Base-by-base conservation (phyloP, 345 rosid species). In the Euphorbia tirucalli region DNA sequence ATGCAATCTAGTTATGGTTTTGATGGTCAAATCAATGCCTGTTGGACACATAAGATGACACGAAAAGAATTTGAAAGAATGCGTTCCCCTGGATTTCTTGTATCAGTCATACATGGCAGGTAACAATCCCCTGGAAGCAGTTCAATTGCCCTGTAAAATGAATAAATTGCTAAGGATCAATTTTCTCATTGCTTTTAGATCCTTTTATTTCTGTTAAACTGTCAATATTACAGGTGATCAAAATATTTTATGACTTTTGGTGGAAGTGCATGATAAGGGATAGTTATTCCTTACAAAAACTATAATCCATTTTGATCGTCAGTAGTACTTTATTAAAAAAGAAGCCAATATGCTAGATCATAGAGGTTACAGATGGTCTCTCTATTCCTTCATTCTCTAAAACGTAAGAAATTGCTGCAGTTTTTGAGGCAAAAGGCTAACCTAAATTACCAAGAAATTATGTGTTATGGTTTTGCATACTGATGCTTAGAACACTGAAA, bases 91-190 rank as follows among this genome's bases (percentile, higher is more conserved):
- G 96, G 89, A 74, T 93, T 92, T 82, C 99, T 88, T 71, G 97
- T 95, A 65, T 90, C 97, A 0, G 86, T 89, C 77, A 87, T 95
- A 79, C 99, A 95, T 77, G 99, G 99, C 81, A 92, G 99, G 99
- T 95, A 84, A 35, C 70, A 9, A 32, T 31, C 4, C 28, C 60
- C 10, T 56, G 7, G 54, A 70, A 25, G 39, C 49, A 18, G 54
- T 54, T 58, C 50, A 18, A 39, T 28, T 18, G 7, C 64, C 19
- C 43, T 55, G 8, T 27, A 61, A 10, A 56, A 13, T 30, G 46
- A 27, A 32, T 30, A 60, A 60, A 55, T 41, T 69, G 25, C 37
- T 73, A 3, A 19, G 44, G 57, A 46, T 55, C 57, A 61, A n/a
- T n/a, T n/a, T n/a, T n/a, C n/a, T n/a, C n/a, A n/a, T n/a, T 27